Evolutionary conservation across 2,329 filamentous ascomycete genomes (phyloP), one percentile per base, ranked within the genome.

Genomic region (Trichoderma pleuroti): DNA sequence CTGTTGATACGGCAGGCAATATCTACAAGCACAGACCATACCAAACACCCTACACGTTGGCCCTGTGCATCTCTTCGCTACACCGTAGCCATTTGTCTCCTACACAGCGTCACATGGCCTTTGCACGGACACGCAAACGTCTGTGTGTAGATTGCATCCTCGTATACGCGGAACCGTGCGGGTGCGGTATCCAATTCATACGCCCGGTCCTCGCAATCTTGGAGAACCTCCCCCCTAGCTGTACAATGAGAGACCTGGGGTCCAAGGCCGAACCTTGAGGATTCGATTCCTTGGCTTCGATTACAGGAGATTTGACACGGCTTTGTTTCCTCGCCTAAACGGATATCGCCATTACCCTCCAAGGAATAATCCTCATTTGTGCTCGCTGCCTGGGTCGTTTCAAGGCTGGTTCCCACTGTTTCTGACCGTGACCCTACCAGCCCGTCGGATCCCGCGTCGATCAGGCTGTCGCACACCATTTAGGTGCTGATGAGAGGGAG

Each of bases 391-490:
- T 46, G 36, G 12, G 11, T 60, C 30, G 18, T 68, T 61, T 39
- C 46, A 61, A 30, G 39, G 57, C 39, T 52, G 46, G 46, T 28
- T 61, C 28, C 56, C 66, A 54, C 59, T 39, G 56, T 56, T 52
- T 34, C 56, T 42, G 49, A 21, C 56, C 56, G 26, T 68, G 56
- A 28, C 30, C 30, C 26, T 68, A 61, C 66, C 66, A 61, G 42
- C 42, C 46, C n/a, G 56, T 36, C 66, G 66, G 56, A 36, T 68
- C 56, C 34, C 56, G 66, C 56, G 39, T 52, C 54, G 56, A 68
- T 32, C 39, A 49, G n/a, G 56, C 28, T 42, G 39, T 59, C 66
- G 34, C 49, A 49, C 24, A 6, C 49, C 63, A 54, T n/a, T 54
- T 52, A 24, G 21, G 28, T 21, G 4, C 12, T 26, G 14, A 60